Conservation (phyloP, 306 rosid species). For the Amphicarpaea edgeworthii region DNA sequence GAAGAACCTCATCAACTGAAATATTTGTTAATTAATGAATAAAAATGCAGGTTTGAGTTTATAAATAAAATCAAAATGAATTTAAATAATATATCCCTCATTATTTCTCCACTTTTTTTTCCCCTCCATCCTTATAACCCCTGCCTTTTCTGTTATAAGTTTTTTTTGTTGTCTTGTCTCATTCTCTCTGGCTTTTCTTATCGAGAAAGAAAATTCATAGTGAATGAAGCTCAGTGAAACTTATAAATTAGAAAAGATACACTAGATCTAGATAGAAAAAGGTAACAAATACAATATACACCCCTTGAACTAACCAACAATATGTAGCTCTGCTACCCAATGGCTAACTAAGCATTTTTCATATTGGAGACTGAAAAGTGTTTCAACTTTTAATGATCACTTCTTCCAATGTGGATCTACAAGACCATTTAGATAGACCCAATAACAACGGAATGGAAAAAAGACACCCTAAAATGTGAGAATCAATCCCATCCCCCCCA, state of each 20-base stretch:
- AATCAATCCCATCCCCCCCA: not conserved
- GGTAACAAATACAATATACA: not conserved
- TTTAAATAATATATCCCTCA: slow-evolving; percentile 9
- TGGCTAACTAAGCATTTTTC: not conserved
- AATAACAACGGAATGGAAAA: not conserved
- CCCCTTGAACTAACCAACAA: not conserved
- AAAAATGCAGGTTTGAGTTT: not conserved
- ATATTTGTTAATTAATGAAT: slow-evolving; percentile 20
- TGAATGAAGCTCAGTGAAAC: not conserved
- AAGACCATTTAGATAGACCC: not conserved
- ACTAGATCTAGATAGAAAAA: not conserved
- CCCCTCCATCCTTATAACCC: not conserved
- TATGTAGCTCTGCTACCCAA: not conserved
- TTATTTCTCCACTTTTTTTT: not conserved
- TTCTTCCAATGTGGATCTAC: not conserved
- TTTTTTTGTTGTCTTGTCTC: not conserved
- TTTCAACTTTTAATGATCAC: not conserved
- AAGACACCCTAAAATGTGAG: not conserved
- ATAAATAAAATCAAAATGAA: slow-evolving; percentile 8
- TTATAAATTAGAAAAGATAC: not conserved
- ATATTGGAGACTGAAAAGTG: not conserved
- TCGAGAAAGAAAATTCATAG: not conserved
- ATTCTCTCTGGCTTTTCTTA: not conserved
- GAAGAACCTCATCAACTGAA: not conserved
- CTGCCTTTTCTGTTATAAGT: not conserved